These are phyloP conservation scores for Melaleuca quinquenervia DNA, from an alignment of 345 rosid genomes.

Conservation along the genomic window DNA sequence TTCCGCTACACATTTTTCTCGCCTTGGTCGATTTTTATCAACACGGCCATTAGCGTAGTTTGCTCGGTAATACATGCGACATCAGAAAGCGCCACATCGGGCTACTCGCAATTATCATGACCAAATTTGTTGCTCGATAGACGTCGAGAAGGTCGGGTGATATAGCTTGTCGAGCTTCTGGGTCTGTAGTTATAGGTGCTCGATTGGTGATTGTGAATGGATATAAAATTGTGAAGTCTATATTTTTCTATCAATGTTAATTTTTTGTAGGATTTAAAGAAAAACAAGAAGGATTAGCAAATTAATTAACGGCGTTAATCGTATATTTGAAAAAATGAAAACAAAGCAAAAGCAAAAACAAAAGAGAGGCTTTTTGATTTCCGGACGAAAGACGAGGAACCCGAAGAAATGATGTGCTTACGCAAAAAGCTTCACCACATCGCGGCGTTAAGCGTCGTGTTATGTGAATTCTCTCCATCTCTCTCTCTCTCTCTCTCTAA, in stretches of 20 bases:
- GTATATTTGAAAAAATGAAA: background rate
- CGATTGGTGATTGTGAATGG: background rate
- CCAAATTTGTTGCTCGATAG: background rate
- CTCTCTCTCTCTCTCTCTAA: background rate
- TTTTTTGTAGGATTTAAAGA: background rate
- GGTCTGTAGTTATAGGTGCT: background rate
- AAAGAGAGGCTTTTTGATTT: background rate
- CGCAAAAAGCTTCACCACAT: background rate
- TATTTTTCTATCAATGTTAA: background rate
- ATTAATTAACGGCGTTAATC: background rate
- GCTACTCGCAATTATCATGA: too few relatives aligned
- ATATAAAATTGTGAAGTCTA: background rate
- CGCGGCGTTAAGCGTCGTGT: background rate
- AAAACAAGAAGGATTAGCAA: background rate
- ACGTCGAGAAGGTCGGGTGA: background rate
- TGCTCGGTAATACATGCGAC: background rate
- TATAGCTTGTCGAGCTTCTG: background rate
- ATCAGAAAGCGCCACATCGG: fast-evolving
- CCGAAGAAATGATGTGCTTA: background rate
- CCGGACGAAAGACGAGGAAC: background rate
- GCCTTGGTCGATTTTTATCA: background rate
- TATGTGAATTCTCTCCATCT: background rate
- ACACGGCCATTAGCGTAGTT: background rate
- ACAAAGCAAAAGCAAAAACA: background rate
- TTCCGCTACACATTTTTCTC: background rate